Percentiles rank a stretch among this genome's conserved stretches.
Conservation (phyloP, 140 eudicot genomes). For the Flaveria floridana region DNA sequence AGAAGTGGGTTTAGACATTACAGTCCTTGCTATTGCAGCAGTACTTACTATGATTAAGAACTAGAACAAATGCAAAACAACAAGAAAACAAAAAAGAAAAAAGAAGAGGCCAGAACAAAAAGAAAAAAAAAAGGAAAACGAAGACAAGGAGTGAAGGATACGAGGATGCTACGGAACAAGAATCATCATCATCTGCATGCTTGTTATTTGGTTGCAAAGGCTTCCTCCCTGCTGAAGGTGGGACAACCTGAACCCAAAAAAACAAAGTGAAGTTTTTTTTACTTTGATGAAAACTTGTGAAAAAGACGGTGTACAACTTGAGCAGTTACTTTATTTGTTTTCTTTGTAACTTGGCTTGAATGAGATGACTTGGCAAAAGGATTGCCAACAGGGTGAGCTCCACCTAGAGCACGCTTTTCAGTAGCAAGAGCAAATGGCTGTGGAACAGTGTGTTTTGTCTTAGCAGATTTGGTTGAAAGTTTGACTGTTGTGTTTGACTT, state of each 20-base stretch:
- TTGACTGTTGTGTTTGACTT: conserved; percentile 41
- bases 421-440: conserved; percentile 90
- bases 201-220: conserved; percentile 74
- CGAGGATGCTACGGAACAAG: conserved; percentile 70
- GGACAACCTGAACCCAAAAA: conserved; percentile 35
- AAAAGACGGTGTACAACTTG: background rate
- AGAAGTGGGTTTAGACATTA: conserved; percentile 49
- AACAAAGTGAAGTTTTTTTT: too few relatives aligned
- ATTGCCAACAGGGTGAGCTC: conserved; percentile 48
- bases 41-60: conserved; percentile 53
- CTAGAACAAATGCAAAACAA: conserved; percentile 6
- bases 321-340: conserved; percentile 53
- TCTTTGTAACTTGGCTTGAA: conserved; percentile 35
- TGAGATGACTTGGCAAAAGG: conserved; percentile 41
- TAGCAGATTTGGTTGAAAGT: conserved; percentile 45
- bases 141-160: conserved; percentile 70
- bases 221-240: conserved; percentile 48
- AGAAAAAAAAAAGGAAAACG: background rate
- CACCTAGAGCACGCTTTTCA: conserved; percentile 67
- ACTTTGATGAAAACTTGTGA: background rate
- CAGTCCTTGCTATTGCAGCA: conserved; percentile 47
- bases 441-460: conserved; percentile 74
- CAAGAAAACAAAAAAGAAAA: too few relatives aligned
- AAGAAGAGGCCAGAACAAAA: background rate
- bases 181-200: conserved; percentile 79